Base-by-base conservation (phyloP, 2,329 filamentous ascomycete species). In the Neoascochyta sp. region DNA sequence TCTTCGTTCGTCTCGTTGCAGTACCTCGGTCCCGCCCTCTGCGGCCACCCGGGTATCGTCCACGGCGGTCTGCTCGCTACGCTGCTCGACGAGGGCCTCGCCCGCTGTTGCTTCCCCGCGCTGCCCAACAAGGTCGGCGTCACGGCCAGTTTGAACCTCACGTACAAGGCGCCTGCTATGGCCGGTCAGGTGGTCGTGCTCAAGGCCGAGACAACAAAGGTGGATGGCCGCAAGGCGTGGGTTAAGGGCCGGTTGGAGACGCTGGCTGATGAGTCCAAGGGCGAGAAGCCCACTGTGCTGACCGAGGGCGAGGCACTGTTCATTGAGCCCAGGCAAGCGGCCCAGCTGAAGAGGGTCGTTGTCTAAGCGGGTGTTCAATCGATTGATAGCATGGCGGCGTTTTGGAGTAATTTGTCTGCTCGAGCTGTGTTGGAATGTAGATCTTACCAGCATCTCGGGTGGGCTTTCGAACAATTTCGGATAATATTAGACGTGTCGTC, bases 211-310 rank as follows among this genome's bases (percentile, higher is more conserved):
- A 95, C 89, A 12, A 81, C 77, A 7, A 89, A 83, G 67, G 84
- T 90, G 1, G 88, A 96, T 57, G 90, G 92, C 1, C 75, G 92
- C 41, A 96, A 96, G 69, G 90, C 88, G 9, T 95, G 87, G 87
- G 87, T 95, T 1, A 82, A 85, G 65, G 92, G 87, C 1, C 76
- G 78, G 47, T 81, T 96, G 50, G 88, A 95, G 73, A 81, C 86
- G 32, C 65, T 96, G 39, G 63, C 87, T 30, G 84, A 80, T 15
- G 83, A 88, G 62, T 83, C 80, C 0, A 78, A 78, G 45, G 85
- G 45, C 36, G 66, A 72, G 15, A 69, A 68, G 47, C 70, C 78
- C 18, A 77, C 73, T 10, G 73, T 89, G 26, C 62, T 95, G 36
- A 87, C 83, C 6, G 86, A 93, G 65, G 90, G 86, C 0, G 83